Evolutionary conservation across 352 stramenopile genomes (phyloP).

Genomic region (Phytopythium sindhum): DNA sequence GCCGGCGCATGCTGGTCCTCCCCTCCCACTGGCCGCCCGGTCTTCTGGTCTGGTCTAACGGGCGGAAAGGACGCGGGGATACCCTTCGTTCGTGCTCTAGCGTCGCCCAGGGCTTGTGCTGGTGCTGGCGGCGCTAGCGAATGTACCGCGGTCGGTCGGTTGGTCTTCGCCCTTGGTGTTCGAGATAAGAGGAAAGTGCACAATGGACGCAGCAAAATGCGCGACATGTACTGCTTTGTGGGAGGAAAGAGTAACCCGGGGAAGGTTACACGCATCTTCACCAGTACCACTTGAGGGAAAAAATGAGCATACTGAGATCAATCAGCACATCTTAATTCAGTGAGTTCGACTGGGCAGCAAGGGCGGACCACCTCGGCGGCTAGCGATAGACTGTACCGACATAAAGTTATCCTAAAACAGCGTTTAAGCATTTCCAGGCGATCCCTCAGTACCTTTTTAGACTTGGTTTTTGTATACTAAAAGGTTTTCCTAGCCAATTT

Average conservation of each 20-base stretch:
- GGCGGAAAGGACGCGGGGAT: background rate
- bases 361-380: background rate
- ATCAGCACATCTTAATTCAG: background rate
- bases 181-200: background rate
- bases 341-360: background rate
- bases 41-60: background rate
- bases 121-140: too few species aligned
- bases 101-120: too few species aligned
- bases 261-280: background rate
- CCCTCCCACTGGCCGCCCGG: background rate
- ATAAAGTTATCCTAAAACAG: too few species aligned
- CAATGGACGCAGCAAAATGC: background rate
- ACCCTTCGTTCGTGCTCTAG: too few species aligned
- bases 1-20: conserved; percentile 4
- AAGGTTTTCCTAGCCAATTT: too few species aligned
- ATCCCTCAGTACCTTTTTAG: too few species aligned
- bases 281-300: background rate
- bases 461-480: too few species aligned
- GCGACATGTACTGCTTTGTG: conserved; percentile 1
- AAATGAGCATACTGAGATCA: background rate
- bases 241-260: background rate
- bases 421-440: too few species aligned
- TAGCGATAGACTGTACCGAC: too few species aligned
- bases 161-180: background rate
- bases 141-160: too few species aligned